Conservation (phyloP, 1,139 yeast genomes). For the Diutina rugosa region DNA sequence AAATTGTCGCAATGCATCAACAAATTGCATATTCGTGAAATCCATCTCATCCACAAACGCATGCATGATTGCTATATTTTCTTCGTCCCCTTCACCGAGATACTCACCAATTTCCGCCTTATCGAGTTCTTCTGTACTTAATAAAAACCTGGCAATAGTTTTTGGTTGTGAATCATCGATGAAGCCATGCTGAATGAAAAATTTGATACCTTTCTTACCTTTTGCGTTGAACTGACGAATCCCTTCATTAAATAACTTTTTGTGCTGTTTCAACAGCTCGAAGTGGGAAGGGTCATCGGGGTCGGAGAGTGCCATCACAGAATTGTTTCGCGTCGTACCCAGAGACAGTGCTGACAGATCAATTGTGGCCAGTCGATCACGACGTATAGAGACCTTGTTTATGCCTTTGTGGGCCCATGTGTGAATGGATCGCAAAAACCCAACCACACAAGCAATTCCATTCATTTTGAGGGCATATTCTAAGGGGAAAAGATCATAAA, state of each 20-base stretch:
- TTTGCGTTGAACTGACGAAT: constrained; percentile 70
- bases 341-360: constrained; percentile 14
- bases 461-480: constrained; percentile 80
- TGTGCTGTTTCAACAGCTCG: constrained; percentile 72
- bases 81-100: constrained; percentile 80
- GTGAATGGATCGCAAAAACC: constrained; percentile 67
- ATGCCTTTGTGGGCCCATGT: constrained; percentile 83
- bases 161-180: constrained; percentile 46
- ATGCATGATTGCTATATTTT: constrained; percentile 77
- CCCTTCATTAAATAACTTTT: constrained; percentile 71
- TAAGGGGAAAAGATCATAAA: constrained; percentile 43
- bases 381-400: constrained; percentile 15
- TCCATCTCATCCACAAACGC: constrained; percentile 86
- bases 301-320: constrained; percentile 13
- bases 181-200: constrained; percentile 50
- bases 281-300: constrained; percentile 75
- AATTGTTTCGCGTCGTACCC: background rate
- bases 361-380: constrained; percentile 20
- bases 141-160: constrained; percentile 62
- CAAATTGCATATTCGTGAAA: constrained; percentile 55
- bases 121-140: constrained; percentile 71
- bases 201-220: constrained; percentile 68
- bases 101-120: constrained; percentile 82
- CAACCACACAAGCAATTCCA: constrained; percentile 69
- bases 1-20: constrained; percentile 74